Conservation (phyloP, 1,284 basidiomycete genomes). For the Trametes pubescens region DNA sequence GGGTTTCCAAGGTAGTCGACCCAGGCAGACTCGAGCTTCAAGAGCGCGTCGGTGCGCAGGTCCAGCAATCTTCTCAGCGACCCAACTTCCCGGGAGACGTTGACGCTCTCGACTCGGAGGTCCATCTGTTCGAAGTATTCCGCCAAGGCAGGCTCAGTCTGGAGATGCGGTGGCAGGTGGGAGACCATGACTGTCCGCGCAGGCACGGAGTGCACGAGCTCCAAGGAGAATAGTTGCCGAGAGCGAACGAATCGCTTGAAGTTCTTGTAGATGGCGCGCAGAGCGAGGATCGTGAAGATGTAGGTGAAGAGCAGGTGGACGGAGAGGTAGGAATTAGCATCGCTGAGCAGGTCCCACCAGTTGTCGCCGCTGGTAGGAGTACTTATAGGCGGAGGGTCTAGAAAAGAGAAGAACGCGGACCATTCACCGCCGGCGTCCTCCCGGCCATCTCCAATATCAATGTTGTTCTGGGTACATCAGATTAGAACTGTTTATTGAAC, state of each 20-base stretch:
- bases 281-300: slow-evolving; percentile 86
- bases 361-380: slow-evolving; percentile 45
- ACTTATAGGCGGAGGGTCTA: slow-evolving; percentile 44
- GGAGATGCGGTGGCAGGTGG: slow-evolving; percentile 82
- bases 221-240: slow-evolving; percentile 92
- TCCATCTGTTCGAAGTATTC: slow-evolving; percentile 93
- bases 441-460: slow-evolving; percentile 69
- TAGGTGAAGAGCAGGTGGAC: slow-evolving; percentile 94
- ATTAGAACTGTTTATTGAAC: neutral
- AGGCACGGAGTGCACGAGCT: slow-evolving; percentile 93
- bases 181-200: slow-evolving; percentile 93
- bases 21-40: slow-evolving; percentile 87
- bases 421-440: slow-evolving; percentile 53
- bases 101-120: slow-evolving; percentile 87
- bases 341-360: slow-evolving; percentile 87
- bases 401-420: slow-evolving; percentile 27
- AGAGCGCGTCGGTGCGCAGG: slow-evolving; percentile 78
- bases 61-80: slow-evolving; percentile 80
- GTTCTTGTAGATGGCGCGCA: slow-evolving; percentile 89
- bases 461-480: slow-evolving; percentile 64
- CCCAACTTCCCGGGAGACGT: slow-evolving; percentile 86
- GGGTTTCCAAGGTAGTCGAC: slow-evolving; percentile 93
- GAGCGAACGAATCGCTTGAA: slow-evolving; percentile 92
- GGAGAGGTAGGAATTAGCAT: slow-evolving; percentile 86
- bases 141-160: slow-evolving; percentile 85